Conservation (phyloP, 2,329 filamentous ascomycete genomes). For the Aspergillus proliferans region DNA sequence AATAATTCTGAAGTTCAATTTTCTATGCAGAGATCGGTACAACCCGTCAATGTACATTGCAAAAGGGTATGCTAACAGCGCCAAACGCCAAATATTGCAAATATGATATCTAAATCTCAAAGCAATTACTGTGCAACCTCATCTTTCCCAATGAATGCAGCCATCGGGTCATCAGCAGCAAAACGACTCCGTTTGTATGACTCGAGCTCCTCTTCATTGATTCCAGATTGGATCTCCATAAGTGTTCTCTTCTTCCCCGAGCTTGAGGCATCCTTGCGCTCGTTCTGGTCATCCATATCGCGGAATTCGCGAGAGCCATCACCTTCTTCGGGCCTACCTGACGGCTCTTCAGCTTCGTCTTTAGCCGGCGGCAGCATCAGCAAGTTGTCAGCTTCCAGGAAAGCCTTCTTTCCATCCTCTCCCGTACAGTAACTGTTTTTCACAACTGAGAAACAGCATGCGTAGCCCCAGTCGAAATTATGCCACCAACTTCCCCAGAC, state of each 20-base stretch:
- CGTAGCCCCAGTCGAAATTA: constrained; percentile 91
- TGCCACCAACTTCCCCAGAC: constrained; percentile 98
- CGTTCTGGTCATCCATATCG: constrained; percentile 16
- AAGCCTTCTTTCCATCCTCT: constrained; percentile 74
- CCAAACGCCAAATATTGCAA: constrained; percentile 6
- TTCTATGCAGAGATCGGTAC: too few species aligned
- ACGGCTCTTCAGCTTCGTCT: constrained; percentile 5
- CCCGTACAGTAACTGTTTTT: constrained; percentile 99
- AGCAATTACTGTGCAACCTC: constrained; percentile 47
- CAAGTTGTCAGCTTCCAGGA: constrained; percentile 66
- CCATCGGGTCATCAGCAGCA: constrained; percentile 79
- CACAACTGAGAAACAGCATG: constrained; percentile 85
- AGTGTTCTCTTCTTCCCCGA: constrained; percentile 63
- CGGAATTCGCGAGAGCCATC: constrained; percentile 11
- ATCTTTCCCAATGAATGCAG: constrained; percentile 68
- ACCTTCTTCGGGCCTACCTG: not conserved
- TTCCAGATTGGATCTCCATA: constrained; percentile 69
- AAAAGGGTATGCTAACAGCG: constrained; percentile 8
- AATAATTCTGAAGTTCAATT: too few species aligned
- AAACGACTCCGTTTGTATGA: constrained; percentile 71
- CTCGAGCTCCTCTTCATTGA: constrained; percentile 80
- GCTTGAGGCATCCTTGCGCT: constrained; percentile 26
- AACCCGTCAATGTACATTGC: too few species aligned
- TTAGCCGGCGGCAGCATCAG: constrained; percentile 38
- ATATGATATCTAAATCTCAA: not conserved